Evolutionary conservation across 2,329 filamentous ascomycete genomes (phyloP), one percentile per base, ranked within the genome.

Genomic region (Botrytis pseudocinerea): DNA sequence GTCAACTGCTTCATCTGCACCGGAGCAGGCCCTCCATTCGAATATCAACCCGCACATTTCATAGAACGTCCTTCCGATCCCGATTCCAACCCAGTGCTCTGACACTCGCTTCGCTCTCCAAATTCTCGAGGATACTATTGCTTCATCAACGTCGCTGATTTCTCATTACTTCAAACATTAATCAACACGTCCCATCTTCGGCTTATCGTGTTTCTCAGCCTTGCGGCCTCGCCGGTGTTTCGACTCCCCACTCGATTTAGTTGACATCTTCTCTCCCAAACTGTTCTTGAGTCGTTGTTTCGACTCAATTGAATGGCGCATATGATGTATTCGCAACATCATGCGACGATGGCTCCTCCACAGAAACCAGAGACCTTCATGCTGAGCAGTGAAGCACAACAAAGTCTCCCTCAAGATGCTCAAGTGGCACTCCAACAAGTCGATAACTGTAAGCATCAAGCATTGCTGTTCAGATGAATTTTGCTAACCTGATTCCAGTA

Each of bases 331-430:
- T 88, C 91, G 78, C 80, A 81, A 73, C 92, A 94, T 85, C 92
- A 94, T 85, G 89, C 92, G 81, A 88, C 91, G 78, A 97, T 98
- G 93, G 92, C 93, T 79, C 92, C 93, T 80, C 93, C 93, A 76
- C 94, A 98, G 85, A 98, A 97, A 84, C 96, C 96, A 78, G 96
- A 99, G 87, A 98, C 96, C 59, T 99, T 99, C 82, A 95, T 99
- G 92, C 88, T 99, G 83, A 97, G 95, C 82, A 95, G 92, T 80
- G 95, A 98, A 85, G 95, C 96, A 75, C 95, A 98, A 85, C 94
- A 98, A 85, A 95, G 93, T 79, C 88, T 99, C 77, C 96, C 96
- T 72, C 94, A 97, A 78, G 96, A 98, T 87, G 95, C 95, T 79
- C 94, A 98, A 86, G 94, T 98, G 82, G 96, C 96, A 75, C 88